Base-by-base conservation (phyloP, 2,329 filamentous ascomycete genomes). In the Fusarium sp. region DNA sequence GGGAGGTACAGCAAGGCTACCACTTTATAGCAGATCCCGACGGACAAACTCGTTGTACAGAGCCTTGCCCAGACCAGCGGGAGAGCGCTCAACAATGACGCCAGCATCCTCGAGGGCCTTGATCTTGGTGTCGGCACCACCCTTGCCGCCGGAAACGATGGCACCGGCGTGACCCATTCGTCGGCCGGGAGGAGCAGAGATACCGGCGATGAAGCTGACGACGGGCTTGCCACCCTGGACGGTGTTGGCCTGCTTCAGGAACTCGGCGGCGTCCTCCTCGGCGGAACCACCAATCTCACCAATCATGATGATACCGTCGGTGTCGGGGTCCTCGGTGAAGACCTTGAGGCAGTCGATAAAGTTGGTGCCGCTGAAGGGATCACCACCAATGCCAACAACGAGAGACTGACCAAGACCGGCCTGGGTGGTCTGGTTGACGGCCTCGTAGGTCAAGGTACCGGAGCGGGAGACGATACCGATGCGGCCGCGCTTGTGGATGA, bases 271-370 rank as follows among this genome's bases (percentile, higher is more conserved):
- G 81, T 99, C 97, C 88, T 99, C 97, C 88, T 99, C 97, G 69
- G 97, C 97, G 70, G 94, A 94, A 74, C 97, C 97, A 86, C 97
- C 97, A 83, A 99, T 98, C 89, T 98, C 97, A 83, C 97, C 97
- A 84, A 99, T 98, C 97, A 99, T 98, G 88, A 99, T 98, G 87
- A 99, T 98, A 83, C 97, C 97, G 83, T 99, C 97, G 43, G 97
- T 99, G 88, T 98, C 95, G 84, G 93, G 90, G 85, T 99, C 97
- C 85, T 97, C 89, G 80, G 98, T 91, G 91, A 99, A 99, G 83
- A 98, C 95, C 83, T 94, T 94, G 80, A 99, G 90, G 90, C 96
- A 98, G 90, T 99, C 97, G 86, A 99, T 98, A 89, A 98, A 99
- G 91, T 98, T 98, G 86, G 97, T 98, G 80, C 97, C 97, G 81